These are phyloP conservation scores for Lactifluus rugatus DNA, from an alignment of 768 basidiomycete species.

Conservation along the genomic window DNA sequence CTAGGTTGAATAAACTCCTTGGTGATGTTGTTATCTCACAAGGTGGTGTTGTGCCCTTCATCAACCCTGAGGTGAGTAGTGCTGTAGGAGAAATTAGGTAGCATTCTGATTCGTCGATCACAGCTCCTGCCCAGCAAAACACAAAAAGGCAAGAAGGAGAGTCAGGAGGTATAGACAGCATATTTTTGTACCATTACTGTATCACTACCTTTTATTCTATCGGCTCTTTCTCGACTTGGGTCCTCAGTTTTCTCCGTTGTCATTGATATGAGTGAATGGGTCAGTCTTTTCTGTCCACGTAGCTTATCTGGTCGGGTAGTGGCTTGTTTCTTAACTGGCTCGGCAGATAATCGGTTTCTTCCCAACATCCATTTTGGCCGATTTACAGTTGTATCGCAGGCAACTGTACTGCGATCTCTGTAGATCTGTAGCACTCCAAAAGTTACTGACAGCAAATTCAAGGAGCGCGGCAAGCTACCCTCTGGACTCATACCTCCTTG, in stretches of 20 bases:
- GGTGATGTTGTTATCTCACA: constrained; percentile 88
- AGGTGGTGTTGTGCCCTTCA: constrained; percentile 85
- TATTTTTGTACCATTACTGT: constrained; percentile 16
- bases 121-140: constrained; percentile 40
- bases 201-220: not conserved
- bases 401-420: no score
- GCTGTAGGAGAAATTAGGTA: not conserved
- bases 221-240: not conserved
- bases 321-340: no score
- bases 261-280: not conserved
- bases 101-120: not conserved
- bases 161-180: constrained; percentile 34
- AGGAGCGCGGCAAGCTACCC: no score
- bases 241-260: not conserved
- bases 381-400: no score
- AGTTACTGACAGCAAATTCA: no score
- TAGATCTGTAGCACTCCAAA: no score
- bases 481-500: no score
- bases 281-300: not conserved
- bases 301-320: no score
- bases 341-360: no score
- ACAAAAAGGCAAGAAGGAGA: constrained; percentile 43
- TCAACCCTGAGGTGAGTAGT: constrained; percentile 35
- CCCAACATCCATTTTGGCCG: no score
- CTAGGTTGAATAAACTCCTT: constrained; percentile 57